Evolutionary conservation across 495 filamentous ascomycete genomes (phyloP).

Genomic region (Annulohypoxylon stygium): DNA sequence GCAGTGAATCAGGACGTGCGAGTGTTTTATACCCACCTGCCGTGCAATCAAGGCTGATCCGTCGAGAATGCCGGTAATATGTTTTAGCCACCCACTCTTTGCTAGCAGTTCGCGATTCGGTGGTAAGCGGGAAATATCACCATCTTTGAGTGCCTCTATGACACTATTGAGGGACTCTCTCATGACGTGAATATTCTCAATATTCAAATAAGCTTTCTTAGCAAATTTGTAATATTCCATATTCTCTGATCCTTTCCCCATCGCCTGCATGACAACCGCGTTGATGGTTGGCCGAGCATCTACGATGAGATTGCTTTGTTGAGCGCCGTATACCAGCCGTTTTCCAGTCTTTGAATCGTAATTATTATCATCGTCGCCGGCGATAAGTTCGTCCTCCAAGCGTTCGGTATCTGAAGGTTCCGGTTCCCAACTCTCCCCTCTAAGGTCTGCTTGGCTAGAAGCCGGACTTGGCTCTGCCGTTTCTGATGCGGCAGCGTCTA

Average conservation of each 20-base stretch:
- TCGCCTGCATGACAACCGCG: constrained; percentile 94
- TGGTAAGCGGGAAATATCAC: constrained; percentile 85
- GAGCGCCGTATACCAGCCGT: constrained; percentile 86
- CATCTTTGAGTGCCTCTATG: constrained; percentile 90
- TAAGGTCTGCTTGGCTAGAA: constrained; percentile 69
- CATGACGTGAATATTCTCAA: constrained; percentile 99
- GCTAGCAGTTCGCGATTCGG: constrained; percentile 85
- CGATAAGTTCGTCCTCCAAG: constrained; percentile 79
- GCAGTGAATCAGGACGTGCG: constrained; percentile 96
- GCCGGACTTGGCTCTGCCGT: constrained; percentile 66
- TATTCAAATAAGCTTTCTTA: constrained; percentile 94
- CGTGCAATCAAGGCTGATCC: constrained; percentile 86
- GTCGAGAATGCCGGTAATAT: constrained; percentile 86
- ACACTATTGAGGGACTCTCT: constrained; percentile 90
- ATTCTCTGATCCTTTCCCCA: constrained; percentile 94
- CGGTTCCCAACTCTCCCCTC: constrained; percentile 52
- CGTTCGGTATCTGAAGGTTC: constrained; percentile 70
- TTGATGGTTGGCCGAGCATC: constrained; percentile 97
- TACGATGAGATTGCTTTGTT: constrained; percentile 94
- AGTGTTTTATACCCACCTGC: constrained; percentile 90
- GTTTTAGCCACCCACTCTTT: constrained; percentile 92
- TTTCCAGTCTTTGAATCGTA: constrained; percentile 62
- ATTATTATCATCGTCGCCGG: constrained; percentile 55
- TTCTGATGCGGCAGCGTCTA: constrained; percentile 45
- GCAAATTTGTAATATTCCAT: constrained; percentile 97